Evolutionary conservation across 306 rosid genomes (phyloP).

Genomic region (Vigna radiata): DNA sequence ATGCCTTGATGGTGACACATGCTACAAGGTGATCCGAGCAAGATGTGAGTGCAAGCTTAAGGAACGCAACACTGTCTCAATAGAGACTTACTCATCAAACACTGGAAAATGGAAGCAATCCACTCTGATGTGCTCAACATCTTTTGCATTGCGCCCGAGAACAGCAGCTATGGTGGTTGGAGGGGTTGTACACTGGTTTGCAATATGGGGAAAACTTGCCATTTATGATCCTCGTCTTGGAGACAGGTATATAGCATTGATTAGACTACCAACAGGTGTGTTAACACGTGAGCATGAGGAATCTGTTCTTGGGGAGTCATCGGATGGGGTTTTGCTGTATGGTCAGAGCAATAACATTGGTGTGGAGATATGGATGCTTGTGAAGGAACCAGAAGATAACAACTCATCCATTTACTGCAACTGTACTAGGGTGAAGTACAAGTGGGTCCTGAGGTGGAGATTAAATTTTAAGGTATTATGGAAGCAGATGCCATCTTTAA

Average conservation of each 20-base stretch:
- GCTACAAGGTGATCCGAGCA: constrained; percentile 76
- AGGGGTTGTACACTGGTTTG: constrained; percentile 77
- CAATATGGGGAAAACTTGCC: constrained; percentile 67
- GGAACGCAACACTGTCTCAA: constrained; percentile 66
- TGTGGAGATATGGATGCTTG: constrained; percentile 77
- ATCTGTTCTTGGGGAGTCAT: constrained; percentile 74
- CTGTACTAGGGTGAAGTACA: constrained; percentile 42
- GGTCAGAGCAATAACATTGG: constrained; percentile 78
- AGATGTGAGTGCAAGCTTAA: constrained; percentile 65
- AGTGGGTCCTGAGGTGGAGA: constrained; percentile 62
- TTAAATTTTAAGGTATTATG: constrained; percentile 59
- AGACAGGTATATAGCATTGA: constrained; percentile 55
- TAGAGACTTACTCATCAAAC: constrained; percentile 80
- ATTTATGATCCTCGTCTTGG: constrained; percentile 75
- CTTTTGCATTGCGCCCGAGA: constrained; percentile 69
- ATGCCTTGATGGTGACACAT: constrained; percentile 40
- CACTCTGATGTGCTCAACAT: constrained; percentile 65
- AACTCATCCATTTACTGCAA: constrained; percentile 44
- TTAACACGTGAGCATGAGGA: constrained; percentile 67
- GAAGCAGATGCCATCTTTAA: constrained; percentile 62
- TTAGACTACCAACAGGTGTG: constrained; percentile 65
- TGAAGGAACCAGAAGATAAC: constrained; percentile 47
- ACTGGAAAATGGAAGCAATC: constrained; percentile 76
- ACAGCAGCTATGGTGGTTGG: constrained; percentile 66
- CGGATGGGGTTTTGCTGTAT: constrained; percentile 75